A percentile compares a stretch with the other conserved stretches of the same genome.
phyloP scores from a whole-genome alignment of 2,329 filamentous ascomycete species.

The Aspergillus pseudonomiae region DNA sequence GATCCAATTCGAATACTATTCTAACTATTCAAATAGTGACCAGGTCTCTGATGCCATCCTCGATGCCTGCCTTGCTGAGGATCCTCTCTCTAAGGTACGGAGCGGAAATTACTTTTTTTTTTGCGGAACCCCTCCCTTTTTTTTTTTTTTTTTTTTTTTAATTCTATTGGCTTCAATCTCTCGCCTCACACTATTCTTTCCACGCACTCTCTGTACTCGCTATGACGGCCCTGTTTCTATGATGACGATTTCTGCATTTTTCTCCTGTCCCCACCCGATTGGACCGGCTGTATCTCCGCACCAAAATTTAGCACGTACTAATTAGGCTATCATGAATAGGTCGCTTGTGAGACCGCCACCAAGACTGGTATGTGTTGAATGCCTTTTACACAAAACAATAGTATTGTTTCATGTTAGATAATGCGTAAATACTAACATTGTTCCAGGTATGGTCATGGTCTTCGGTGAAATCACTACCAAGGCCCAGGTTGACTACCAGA shows the following conservation, averaged over 20 bases:
- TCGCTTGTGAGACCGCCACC: conserved; percentile 98
- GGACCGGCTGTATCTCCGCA: conserved; percentile 11
- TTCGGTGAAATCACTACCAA: conserved; percentile 99
- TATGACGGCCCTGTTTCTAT: conserved; percentile 9
- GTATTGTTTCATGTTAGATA: background rate
- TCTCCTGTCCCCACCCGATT: conserved; percentile 10
- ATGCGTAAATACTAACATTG: conserved; percentile 12
- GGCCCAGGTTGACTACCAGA: conserved; percentile 95
- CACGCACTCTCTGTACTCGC: background rate
- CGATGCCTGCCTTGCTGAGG: conserved; percentile 92
- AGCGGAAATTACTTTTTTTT: conserved; percentile 4
- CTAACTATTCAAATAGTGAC: conserved; percentile 58
- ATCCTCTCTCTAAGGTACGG: conserved; percentile 87
- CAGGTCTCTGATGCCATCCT: conserved; percentile 98
- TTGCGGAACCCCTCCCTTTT: background rate
- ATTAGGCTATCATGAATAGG: conserved; percentile 38
- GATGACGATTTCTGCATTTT: conserved; percentile 11
- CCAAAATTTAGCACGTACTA: conserved; percentile 9
- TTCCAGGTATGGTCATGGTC: conserved; percentile 83
- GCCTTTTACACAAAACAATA: background rate
- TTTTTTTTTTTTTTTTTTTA: conserved; percentile 8
- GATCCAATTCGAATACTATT: conserved; percentile 7
- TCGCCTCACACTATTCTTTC: background rate
- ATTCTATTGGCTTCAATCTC: background rate
- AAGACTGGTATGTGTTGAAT: conserved; percentile 77